Evolutionary conservation across 805 yeast species (phyloP), one percentile per base, ranked within the genome.

Genomic region (Saturnispora dispora): DNA sequence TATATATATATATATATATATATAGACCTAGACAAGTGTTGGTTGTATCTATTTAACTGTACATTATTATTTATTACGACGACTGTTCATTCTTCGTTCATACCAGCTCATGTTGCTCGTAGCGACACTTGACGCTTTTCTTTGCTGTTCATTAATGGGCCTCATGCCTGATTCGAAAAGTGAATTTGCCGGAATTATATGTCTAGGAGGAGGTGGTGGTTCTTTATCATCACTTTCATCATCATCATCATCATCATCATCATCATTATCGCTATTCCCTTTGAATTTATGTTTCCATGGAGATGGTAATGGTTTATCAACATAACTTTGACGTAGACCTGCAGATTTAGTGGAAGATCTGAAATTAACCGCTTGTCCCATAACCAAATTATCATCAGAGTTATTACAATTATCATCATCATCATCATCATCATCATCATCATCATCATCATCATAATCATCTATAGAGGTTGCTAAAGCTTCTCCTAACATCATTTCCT

Each of bases 141-240:
- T 18, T 8, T 37, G 41, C 15, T 40, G 28, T 40, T 25, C 39
- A 22, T 20, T 22, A 45, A 13, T 33, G 15, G 44, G 17, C 13
- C 18, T 40, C 44, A 40, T 40, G 5, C 35, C 36, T n/a, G 47
- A 48, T 2, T 55, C 55, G 45, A 54, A 53, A 4, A 55, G 45
- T 8, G 61, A 54, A 15, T 58, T 56, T 30, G 60, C 51, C 8
- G 63, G 62, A 27, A 59, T 47, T 1, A 52, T 52, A 48, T 64
- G 68, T 15, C 56, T 55, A 18, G 66, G 67, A 8, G 66, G 64
- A 11, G 53, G 52, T 4, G 65, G 65, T n/a, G 66, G 60, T 3
- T 51, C 39, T 23, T 48, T 52, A 9, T 22, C 27, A 4, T 48
- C 55, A 11, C 25, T 37, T 37, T 17, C 22, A 9, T 37, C 33